These are phyloP conservation scores for Heterobasidion irregulare DNA, from an alignment of 1,284 basidiomycete species.

Conservation along the genomic window DNA sequence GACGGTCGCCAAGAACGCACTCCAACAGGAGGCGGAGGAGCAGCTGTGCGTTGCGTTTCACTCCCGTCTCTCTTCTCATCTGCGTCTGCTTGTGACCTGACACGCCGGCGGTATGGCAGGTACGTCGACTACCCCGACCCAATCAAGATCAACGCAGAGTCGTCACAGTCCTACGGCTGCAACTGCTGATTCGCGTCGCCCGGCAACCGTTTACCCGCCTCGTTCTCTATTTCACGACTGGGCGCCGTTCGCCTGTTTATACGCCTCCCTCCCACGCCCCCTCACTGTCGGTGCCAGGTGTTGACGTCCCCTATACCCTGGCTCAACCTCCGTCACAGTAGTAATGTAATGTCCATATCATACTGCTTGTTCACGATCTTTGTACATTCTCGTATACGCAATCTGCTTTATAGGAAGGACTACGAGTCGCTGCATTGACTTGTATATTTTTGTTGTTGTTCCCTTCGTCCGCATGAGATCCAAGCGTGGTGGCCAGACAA, in stretches of 20 bases:
- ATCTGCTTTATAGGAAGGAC: conserved; percentile 1
- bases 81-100: not conserved
- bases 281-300: conserved; percentile 3
- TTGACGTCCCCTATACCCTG: conserved; percentile 1
- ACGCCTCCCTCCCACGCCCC: conserved; percentile 7
- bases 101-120: conserved; percentile 31
- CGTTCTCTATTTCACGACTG: not conserved
- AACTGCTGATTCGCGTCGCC: conserved; percentile 44
- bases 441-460: not conserved
- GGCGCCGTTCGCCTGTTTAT: conserved; percentile 6
- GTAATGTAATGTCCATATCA: conserved; percentile 11
- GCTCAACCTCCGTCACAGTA: not conserved
- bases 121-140: conserved; percentile 99
- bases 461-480: too few species aligned
- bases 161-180: conserved; percentile 88
- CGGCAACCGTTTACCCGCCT: not conserved
- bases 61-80: conserved; percentile 1
- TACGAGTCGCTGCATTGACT: not conserved
- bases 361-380: conserved; percentile 1
- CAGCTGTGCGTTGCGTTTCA: conserved; percentile 63
- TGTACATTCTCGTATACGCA: conserved; percentile 8
- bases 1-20: conserved; percentile 96
- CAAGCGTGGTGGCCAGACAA: too few species aligned
- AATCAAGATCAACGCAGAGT: conserved; percentile 94
- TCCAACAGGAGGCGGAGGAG: conserved; percentile 95